phyloP scores from a whole-genome alignment of 129 eudicot genomes.

The Saussurea involucrata region DNA sequence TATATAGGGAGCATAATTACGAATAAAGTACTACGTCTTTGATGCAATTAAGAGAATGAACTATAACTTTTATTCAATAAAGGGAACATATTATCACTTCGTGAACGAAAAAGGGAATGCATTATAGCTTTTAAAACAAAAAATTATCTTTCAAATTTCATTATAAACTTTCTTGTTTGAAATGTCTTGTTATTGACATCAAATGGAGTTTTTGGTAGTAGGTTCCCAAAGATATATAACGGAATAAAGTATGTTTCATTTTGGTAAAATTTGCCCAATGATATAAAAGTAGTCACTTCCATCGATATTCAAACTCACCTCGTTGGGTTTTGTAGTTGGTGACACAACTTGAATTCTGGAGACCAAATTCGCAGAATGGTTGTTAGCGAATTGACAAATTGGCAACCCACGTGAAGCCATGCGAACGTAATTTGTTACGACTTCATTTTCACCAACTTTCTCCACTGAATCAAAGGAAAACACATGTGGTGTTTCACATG shows the following conservation, averaged over 20 bases:
- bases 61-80: no score
- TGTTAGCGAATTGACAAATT: background rate
- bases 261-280: background rate
- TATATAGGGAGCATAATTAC: no score
- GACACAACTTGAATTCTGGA: slow-evolving; percentile 21
- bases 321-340: background rate
- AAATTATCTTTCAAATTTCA: no score
- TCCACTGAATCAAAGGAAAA: slow-evolving; percentile 10
- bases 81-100: no score
- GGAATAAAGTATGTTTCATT: background rate
- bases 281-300: background rate
- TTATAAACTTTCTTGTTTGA: background rate
- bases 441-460: background rate
- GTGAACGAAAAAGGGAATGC: background rate
- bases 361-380: slow-evolving; percentile 12
- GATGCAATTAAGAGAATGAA: no score
- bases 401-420: slow-evolving; percentile 3
- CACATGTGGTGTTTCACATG: slow-evolving; percentile 24
- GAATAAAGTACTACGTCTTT: no score
- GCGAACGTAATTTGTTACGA: slow-evolving; percentile 11
- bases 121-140: background rate
- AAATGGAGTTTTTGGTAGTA: background rate
- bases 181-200: background rate
- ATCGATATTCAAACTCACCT: background rate
- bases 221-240: background rate